Evolutionary conservation across 2,329 filamentous ascomycete genomes (phyloP), one percentile per base, ranked within the genome.

Genomic region (Stenocarpella maydis): DNA sequence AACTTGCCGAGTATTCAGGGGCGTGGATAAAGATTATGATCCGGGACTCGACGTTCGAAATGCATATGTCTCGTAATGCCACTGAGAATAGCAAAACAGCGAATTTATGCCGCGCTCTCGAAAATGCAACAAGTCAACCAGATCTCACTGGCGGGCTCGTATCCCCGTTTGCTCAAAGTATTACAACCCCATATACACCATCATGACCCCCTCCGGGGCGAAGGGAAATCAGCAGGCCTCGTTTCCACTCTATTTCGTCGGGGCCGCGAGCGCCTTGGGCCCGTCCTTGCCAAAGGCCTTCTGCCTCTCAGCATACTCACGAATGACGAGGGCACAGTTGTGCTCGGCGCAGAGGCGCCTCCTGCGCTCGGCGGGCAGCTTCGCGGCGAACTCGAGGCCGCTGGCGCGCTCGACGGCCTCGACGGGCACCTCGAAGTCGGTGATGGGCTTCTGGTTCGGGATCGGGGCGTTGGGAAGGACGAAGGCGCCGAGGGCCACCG

Each of bases 381-480:
- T 92, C 24, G 86, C 85, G 34, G 93, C 93, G 81, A 99, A 99
- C 78, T 98, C 94, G 75, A 99, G 83, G 5, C 96, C 96, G 73
- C 92, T 95, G 2, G 96, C 95, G 72, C 94, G 87, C 87, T 99
- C 96, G 43, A 99, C 90, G 12, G 91, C 92, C 85, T 98, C 95
- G 45, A 99, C 79, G 0, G 96, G 95, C 31, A 98, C 96, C 84
- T 98, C 95, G 77, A 99, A 99, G 78, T 98, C 94, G 64, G 88
- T 85, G 74, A 99, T 84, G 61, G 92, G 93, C 84, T 96, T 98
- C 71, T 90, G 86, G 80, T 97, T 99, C 45, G 92, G 85, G 75
- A 99, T 99, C 21, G 83, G 86, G 2, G 94, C 94, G 79, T 99
- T 99, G 19, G 96, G 96, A 75, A 99, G 85, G 65, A 99, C 95